Conservation (phyloP, 164 flowering plant genomes). For the Dillenia suffruticosa region DNA sequence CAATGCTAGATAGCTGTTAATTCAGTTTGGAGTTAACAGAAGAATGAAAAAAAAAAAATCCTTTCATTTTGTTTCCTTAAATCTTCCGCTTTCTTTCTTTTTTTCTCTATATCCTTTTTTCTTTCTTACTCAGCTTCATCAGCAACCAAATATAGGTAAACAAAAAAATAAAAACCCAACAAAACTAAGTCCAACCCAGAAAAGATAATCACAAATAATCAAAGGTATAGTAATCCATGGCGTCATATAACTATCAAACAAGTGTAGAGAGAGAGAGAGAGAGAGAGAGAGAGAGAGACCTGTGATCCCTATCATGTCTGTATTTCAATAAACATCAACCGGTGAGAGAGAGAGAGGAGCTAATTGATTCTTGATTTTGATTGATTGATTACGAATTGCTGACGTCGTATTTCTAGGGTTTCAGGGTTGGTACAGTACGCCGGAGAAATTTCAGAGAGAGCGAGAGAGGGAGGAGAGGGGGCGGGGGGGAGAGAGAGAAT, state of each 20-base stretch:
- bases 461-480: conserved; percentile 8
- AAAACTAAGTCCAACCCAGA: not conserved
- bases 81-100: too few relatives aligned
- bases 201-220: not conserved
- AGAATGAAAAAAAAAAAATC: too few relatives aligned
- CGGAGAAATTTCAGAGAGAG: not conserved
- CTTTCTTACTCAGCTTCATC: too few relatives aligned
- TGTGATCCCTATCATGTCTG: not conserved
- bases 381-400: too few relatives aligned
- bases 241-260: too few relatives aligned
- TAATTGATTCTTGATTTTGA: not conserved
- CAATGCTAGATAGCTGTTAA: too few relatives aligned
- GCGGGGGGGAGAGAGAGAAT: conserved; percentile 9
- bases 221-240: not conserved
- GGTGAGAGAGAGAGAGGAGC: not conserved
- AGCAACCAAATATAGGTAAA: too few relatives aligned
- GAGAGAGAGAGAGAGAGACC: not conserved
- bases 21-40: too few relatives aligned
- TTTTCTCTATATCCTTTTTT: too few relatives aligned
- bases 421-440: not conserved
- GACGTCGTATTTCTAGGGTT: conserved; percentile 1
- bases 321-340: not conserved
- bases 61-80: too few relatives aligned
- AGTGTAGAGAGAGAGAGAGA: not conserved
- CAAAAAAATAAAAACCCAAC: conserved; percentile 1